Percentiles rank a stretch among this genome's conserved stretches.
Evolutionary conservation across 768 basidiomycete species (phyloP).

Genomic region (Hemileccinum rubropunctum): DNA sequence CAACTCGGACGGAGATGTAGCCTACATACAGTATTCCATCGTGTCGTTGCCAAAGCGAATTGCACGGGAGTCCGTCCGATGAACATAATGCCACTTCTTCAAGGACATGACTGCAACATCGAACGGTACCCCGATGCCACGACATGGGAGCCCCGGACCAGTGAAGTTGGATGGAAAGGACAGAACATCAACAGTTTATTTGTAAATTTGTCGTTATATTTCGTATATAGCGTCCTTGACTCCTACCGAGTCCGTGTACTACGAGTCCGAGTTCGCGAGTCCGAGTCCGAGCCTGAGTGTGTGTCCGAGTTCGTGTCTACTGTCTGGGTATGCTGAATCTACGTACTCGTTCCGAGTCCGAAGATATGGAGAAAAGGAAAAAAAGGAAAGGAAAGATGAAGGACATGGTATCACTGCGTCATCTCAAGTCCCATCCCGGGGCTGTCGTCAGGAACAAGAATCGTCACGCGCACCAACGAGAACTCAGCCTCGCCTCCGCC

Average conservation of each 20-base stretch:
- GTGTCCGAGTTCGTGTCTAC: not conserved
- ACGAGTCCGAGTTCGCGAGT: not conserved
- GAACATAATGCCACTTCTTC: too few species aligned
- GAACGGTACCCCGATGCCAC: too few species aligned
- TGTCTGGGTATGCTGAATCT: not conserved
- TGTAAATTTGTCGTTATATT: not conserved
- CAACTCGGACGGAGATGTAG: too few species aligned
- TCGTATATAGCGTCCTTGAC: not conserved
- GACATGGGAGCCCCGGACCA: too few species aligned
- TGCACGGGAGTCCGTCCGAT: too few species aligned
- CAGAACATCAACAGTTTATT: not conserved
- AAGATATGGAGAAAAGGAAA: not conserved
- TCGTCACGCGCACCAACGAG: not conserved
- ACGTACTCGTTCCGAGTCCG: not conserved
- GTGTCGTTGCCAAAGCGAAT: too few species aligned
- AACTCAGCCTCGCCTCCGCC: not conserved
- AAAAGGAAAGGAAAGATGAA: not conserved
- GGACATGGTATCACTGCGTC: not conserved
- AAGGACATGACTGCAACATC: too few species aligned
- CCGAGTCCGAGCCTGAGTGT: not conserved
- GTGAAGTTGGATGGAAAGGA: not conserved
- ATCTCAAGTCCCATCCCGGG: not conserved
- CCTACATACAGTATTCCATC: too few species aligned
- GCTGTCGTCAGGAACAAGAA: not conserved
- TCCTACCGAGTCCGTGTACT: not conserved